Conservation (phyloP, 2,329 filamentous ascomycete genomes). For the Pseudomassariella vexata region DNA sequence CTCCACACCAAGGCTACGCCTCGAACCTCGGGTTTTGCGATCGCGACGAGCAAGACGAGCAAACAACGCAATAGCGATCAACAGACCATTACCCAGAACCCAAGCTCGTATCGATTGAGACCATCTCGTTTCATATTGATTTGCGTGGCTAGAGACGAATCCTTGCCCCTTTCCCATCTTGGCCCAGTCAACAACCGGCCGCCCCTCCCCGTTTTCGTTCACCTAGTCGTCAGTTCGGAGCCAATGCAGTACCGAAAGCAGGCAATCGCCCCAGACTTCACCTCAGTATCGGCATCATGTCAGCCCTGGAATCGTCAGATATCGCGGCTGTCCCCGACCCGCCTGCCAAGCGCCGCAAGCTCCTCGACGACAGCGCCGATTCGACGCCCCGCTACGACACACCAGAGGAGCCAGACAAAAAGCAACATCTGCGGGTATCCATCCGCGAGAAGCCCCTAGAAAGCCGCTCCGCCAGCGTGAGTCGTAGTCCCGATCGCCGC, state of each 20-base stretch:
- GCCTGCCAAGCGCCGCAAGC: constrained; percentile 34
- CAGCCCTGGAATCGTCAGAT: constrained; percentile 3
- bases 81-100: no score
- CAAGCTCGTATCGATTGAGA: no score
- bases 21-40: no score
- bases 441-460: constrained; percentile 21
- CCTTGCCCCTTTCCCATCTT: no score
- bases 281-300: constrained; percentile 1
- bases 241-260: background rate
- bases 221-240: background rate
- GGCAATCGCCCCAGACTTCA: no score
- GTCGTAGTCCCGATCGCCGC: constrained; percentile 14
- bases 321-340: constrained; percentile 17
- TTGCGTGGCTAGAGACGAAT: no score
- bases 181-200: no score
- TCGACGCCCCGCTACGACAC: constrained; percentile 36
- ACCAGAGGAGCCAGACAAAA: constrained; percentile 28
- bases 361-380: constrained; percentile 32
- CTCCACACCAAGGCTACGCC: no score
- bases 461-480: constrained; percentile 15
- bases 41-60: no score
- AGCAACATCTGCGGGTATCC: constrained; percentile 18
- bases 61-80: no score
- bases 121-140: no score
- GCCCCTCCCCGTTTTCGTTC: background rate